Conservation (phyloP, 176 grass and related monocot genomes). For the Musa beccarii region DNA sequence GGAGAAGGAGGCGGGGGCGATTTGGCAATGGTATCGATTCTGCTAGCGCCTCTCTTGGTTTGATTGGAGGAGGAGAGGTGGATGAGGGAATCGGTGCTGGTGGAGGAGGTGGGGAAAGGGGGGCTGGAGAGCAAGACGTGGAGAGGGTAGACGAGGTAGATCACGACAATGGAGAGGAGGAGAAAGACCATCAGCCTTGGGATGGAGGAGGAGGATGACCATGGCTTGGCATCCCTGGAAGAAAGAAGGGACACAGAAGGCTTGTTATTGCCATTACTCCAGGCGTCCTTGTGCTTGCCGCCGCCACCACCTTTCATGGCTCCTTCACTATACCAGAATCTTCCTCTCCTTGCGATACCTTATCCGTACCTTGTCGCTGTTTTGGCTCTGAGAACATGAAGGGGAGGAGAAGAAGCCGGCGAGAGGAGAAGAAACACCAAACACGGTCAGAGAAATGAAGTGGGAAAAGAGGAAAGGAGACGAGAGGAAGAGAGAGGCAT, state of each 20-base stretch:
- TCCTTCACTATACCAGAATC: neutral
- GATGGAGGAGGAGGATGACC: neutral
- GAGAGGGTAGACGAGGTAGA: neutral
- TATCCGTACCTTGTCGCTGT: too few species aligned
- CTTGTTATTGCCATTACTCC: neutral
- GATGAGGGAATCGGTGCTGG: neutral
- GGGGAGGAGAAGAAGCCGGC: neutral
- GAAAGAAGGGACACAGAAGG: neutral
- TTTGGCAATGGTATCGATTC: neutral
- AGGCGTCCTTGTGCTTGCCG: neutral
- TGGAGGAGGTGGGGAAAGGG: neutral
- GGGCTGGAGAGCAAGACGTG: neutral
- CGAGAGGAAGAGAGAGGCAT: slow-evolving; percentile 2
- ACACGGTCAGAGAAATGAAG: neutral
- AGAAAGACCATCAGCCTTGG: neutral
- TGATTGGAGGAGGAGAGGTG: neutral
- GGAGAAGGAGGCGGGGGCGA: neutral
- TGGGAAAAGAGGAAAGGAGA: neutral
- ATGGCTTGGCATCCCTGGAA: neutral
- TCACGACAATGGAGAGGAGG: neutral
- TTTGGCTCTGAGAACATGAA: neutral
- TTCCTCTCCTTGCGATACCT: too few species aligned
- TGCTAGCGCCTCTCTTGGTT: neutral
- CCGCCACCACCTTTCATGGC: neutral
- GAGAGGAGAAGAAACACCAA: neutral